These are phyloP conservation scores for Ormosia semicastrata DNA, from an alignment of 306 rosid species.

Conservation along the genomic window DNA sequence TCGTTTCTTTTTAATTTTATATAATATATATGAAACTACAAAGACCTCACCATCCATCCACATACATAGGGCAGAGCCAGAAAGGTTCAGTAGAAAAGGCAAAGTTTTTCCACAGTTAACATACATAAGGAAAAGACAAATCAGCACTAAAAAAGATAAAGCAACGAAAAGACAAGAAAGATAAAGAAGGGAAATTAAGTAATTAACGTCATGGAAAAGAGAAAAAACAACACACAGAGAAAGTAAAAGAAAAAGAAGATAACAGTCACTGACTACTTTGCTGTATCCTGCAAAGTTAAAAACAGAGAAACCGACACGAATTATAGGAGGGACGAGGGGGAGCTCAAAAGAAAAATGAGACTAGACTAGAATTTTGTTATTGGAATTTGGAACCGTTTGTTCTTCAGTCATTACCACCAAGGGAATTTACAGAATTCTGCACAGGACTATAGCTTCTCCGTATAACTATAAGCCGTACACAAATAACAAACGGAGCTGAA, in stretches of 20 bases:
- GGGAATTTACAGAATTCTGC: slow-evolving; percentile 31
- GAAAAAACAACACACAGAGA: background rate
- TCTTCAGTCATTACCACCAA: slow-evolving; percentile 8
- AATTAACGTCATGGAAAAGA: slow-evolving; percentile 2
- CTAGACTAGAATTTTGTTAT: slow-evolving; percentile 31
- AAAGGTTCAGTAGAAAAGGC: slow-evolving; percentile 20
- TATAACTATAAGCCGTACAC: slow-evolving; percentile 38
- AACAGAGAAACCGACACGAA: slow-evolving; percentile 39
- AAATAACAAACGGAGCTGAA: slow-evolving; percentile 20
- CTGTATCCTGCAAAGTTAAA: slow-evolving; percentile 24
- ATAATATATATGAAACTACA: background rate
- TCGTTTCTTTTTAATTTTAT: background rate
- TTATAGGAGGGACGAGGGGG: slow-evolving; percentile 2
- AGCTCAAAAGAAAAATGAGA: slow-evolving; percentile 13
- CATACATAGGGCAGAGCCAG: slow-evolving; percentile 5
- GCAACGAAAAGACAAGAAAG: slow-evolving; percentile 15
- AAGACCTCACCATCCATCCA: background rate
- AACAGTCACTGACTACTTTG: slow-evolving; percentile 30
- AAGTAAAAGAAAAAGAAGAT: slow-evolving; percentile 9
- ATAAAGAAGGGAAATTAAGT: slow-evolving; percentile 15
- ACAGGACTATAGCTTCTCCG: slow-evolving; percentile 21
- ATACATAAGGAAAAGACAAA: slow-evolving; percentile 23
- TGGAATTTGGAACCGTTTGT: slow-evolving; percentile 27
- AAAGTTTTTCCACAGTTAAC: slow-evolving; percentile 23
- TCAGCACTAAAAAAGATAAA: slow-evolving; percentile 24